Percentiles rank a stretch among this genome's conserved stretches.
Conservation (phyloP, 495 filamentous ascomycete species). For the Penicillium alfredii region DNA sequence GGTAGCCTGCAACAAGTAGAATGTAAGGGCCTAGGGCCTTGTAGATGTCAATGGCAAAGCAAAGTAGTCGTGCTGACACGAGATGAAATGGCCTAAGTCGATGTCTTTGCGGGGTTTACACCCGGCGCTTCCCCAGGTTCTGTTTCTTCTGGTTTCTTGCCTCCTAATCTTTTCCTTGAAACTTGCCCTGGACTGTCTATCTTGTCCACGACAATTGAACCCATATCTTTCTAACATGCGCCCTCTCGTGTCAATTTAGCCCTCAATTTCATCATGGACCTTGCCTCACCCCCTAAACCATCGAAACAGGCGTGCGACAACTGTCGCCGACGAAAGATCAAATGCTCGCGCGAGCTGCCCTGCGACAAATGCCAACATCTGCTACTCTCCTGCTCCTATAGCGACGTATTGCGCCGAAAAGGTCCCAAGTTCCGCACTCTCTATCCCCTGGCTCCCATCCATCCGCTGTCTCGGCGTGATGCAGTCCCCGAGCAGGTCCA, state of each 20-base stretch:
- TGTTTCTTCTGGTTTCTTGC: background rate
- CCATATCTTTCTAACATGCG: constrained; percentile 9
- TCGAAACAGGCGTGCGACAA: constrained; percentile 43
- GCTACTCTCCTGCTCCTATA: constrained; percentile 43
- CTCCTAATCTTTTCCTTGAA: background rate
- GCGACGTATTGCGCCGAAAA: constrained; percentile 39
- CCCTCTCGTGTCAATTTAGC: background rate
- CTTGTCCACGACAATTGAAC: no score
- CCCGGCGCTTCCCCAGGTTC: constrained; percentile 24
- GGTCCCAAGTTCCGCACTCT: constrained; percentile 43
- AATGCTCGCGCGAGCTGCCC: constrained; percentile 38
- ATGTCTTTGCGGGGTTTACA: constrained; percentile 17
- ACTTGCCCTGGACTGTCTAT: background rate
- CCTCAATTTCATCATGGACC: constrained; percentile 14
- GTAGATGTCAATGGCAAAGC: background rate
- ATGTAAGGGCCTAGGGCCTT: no score
- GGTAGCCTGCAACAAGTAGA: no score
- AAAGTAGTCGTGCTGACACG: no score
- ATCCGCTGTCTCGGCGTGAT: constrained; percentile 29
- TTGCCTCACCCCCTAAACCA: constrained; percentile 20
- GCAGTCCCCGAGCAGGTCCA: constrained; percentile 12
- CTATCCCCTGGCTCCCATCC: constrained; percentile 39
- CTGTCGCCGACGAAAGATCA: constrained; percentile 42
- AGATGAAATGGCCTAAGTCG: no score
- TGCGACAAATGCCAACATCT: constrained; percentile 43